Conservation (phyloP, 2,329 filamentous ascomycete species). For the Fusarium sp. region DNA sequence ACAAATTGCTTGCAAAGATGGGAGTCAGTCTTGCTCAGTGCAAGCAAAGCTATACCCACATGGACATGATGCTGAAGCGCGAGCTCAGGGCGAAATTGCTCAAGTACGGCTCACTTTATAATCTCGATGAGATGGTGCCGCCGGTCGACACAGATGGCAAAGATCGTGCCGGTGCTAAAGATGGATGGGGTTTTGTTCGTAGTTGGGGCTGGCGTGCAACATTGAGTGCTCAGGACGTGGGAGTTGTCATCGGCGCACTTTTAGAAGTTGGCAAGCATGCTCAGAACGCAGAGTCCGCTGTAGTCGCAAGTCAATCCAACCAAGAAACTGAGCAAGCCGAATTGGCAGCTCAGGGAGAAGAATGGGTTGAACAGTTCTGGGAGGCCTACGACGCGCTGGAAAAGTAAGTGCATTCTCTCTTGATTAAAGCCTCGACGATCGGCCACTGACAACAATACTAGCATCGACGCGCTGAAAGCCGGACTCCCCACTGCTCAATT, state of each 20-base stretch:
- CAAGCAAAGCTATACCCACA: conserved; percentile 95
- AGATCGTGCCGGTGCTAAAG: conserved; percentile 77
- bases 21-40: conserved; percentile 93
- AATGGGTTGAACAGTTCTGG: conserved; percentile 76
- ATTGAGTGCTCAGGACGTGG: conserved; percentile 90
- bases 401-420: conserved; percentile 61
- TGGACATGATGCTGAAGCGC: conserved; percentile 97
- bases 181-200: conserved; percentile 96
- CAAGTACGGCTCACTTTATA: conserved; percentile 92
- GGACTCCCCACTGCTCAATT: conserved; percentile 87
- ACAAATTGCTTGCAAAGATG: conserved; percentile 98
- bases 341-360: conserved; percentile 66
- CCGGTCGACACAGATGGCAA: conserved; percentile 76
- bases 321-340: conserved; percentile 60
- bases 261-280: conserved; percentile 84
- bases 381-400: conserved; percentile 78
- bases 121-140: conserved; percentile 92
- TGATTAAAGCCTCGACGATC: too few relatives aligned
- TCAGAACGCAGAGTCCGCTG: conserved; percentile 49
- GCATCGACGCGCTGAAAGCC: conserved; percentile 79
- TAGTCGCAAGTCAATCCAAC: conserved; percentile 47
- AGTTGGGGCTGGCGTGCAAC: conserved; percentile 99
- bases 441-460: conserved; percentile 46
- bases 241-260: conserved; percentile 90
- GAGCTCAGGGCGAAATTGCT: conserved; percentile 85